Evolutionary conservation across 257 asterid species (phyloP), one percentile per base, ranked within the genome.

Genomic region (Solanum chiquidenum): DNA sequence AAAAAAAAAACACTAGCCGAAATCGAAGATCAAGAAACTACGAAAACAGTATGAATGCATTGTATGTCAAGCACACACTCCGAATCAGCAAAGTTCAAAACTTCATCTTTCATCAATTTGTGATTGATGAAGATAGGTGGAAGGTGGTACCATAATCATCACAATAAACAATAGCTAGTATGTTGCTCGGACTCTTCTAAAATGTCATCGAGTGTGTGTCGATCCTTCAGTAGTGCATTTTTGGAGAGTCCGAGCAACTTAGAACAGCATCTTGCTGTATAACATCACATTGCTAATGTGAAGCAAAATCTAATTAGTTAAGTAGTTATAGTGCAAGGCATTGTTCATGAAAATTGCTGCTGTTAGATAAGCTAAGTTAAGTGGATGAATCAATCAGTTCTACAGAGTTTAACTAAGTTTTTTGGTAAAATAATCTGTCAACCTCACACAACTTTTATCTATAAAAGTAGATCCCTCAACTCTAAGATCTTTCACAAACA

Each of bases 341-440:
- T 87, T 76, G 29, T 37, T 76, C 60, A 86, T 86, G 88, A 84
- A 89, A 90, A 88, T 2, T 86, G 27, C n/a, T 88, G 89, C 76
- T 84, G 89, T 91, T 88, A 87, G 89, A 89, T 80, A 66, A 9
- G n/a, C n/a, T 40, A 52, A 16, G 34, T 16, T 64, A 89, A 94
- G 98, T 91, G 93, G 96, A 92, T 94, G 94, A 93, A 94, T 89
- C 94, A 90, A 94, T 95, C 89, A 64, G 11, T 31, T 60, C 52
- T 55, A 69, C 27, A 83, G 85, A 46, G 66, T 14, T 93, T 87
- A 88, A 94, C 94, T 80, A 93, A 89, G 86, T 52, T 9, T 69
- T 69, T 5, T 44, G 86, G 83, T 83, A 84, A 91, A 92, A 93
- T 90, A 90, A 91, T 87, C 92, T 87, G 91, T 95, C 96, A 79